phyloP scores from a whole-genome alignment of 768 basidiomycete genomes.

The Tubosaeta sp. region DNA sequence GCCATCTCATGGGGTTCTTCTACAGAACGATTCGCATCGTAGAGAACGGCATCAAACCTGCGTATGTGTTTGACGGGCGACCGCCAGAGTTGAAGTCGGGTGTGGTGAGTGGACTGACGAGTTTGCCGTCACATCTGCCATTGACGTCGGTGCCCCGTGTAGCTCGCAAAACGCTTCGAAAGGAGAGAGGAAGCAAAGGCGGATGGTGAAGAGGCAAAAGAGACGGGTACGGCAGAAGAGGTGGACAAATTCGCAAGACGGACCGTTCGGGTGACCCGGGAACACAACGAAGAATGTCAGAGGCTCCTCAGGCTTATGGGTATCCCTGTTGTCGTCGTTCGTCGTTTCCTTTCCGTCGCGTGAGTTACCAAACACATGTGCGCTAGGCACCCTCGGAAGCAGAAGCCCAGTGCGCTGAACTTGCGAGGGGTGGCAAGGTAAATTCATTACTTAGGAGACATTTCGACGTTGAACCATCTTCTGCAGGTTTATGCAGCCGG shows the following conservation, averaged over 20 bases:
- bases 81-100: slow-evolving; percentile 97
- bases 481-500: slow-evolving; percentile 90
- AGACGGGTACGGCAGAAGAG: slow-evolving; percentile 90
- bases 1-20: slow-evolving; percentile 98
- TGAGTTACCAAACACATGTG: background rate
- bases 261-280: slow-evolving; percentile 89
- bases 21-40: slow-evolving; percentile 97
- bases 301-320: slow-evolving; percentile 90
- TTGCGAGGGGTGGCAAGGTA: slow-evolving; percentile 94
- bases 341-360: slow-evolving; percentile 25
- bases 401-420: slow-evolving; percentile 97
- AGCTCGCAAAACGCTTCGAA: slow-evolving; percentile 98
- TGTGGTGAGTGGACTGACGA: slow-evolving; percentile 60
- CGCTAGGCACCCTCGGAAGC: slow-evolving; percentile 94
- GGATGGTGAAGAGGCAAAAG: slow-evolving; percentile 94
- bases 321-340: slow-evolving; percentile 87
- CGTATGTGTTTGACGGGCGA: slow-evolving; percentile 97
- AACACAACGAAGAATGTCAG: slow-evolving; percentile 95
- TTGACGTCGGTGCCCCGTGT: slow-evolving; percentile 7
- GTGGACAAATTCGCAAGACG: slow-evolving; percentile 86
- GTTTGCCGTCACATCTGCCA: background rate
- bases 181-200: slow-evolving; percentile 89
- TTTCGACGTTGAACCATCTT: background rate
- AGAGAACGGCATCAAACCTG: slow-evolving; percentile 97
- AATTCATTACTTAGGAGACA: background rate